Conservation (phyloP, 768 basidiomycete genomes). For the Clitopilus passeckerianus region DNA sequence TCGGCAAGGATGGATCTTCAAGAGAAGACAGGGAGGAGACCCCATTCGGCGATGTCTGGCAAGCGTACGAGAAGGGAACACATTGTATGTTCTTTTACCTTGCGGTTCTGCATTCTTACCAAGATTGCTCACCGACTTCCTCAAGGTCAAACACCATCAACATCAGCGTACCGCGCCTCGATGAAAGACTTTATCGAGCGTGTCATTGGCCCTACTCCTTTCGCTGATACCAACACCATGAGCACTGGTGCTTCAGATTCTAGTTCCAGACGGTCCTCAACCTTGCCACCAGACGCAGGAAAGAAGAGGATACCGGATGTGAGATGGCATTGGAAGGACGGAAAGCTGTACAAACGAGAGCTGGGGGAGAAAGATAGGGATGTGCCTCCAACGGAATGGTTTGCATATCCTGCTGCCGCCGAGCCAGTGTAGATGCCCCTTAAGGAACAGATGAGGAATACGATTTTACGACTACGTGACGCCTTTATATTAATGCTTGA, state of each 20-base stretch:
- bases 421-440: no score
- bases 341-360: neutral
- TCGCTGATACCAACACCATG: neutral
- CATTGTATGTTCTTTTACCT: conserved; percentile 28
- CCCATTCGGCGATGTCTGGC: conserved; percentile 15
- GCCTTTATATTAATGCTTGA: no score
- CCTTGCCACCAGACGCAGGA: neutral
- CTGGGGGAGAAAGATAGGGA: neutral
- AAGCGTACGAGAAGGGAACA: conserved; percentile 29
- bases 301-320: neutral
- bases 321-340: neutral
- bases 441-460: no score
- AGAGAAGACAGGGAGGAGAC: conserved; percentile 13
- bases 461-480: no score
- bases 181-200: neutral
- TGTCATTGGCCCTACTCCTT: neutral
- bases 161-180: neutral
- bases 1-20: conserved; percentile 18
- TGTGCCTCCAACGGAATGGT: neutral
- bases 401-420: neutral
- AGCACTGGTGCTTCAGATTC: neutral
- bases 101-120: neutral
- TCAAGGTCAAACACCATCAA: neutral
- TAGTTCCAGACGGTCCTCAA: neutral
- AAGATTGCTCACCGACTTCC: neutral